phyloP scores from a whole-genome alignment of 2,329 filamentous ascomycete genomes.

The Nothopassalora personata region DNA sequence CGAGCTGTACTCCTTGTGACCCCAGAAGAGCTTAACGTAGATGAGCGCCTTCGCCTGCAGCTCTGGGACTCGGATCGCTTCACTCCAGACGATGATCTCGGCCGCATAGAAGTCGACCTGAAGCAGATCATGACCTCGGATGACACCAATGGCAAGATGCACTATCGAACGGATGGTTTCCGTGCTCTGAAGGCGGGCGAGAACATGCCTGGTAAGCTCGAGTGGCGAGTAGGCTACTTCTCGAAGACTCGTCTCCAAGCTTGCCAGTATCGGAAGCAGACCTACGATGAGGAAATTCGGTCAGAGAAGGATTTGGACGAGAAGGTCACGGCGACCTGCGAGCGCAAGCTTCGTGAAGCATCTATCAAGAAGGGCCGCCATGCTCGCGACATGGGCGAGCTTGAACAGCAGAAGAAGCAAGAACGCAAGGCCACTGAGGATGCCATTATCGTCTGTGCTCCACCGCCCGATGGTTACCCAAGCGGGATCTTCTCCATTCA shows the following conservation, averaged over 20 bases:
- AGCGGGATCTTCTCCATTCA: conserved; percentile 66
- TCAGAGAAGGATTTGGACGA: conserved; percentile 55
- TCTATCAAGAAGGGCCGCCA: conserved; percentile 49
- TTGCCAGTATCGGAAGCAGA: conserved; percentile 58
- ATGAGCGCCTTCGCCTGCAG: conserved; percentile 59
- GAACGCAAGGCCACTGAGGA: conserved; percentile 56
- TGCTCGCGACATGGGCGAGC: conserved; percentile 43
- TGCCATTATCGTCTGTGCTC: conserved; percentile 62
- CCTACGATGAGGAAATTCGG: conserved; percentile 53
- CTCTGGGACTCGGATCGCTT: conserved; percentile 71
- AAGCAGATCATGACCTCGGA: conserved; percentile 58
- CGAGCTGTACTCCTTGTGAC: conserved; percentile 64
- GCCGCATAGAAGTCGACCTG: conserved; percentile 64
- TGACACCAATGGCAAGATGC: conserved; percentile 57
- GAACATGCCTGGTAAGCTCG: conserved; percentile 62
- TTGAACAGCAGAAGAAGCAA: conserved; percentile 63
- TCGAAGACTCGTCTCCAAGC: conserved; percentile 60
- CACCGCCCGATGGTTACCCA: conserved; percentile 56
- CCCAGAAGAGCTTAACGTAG: conserved; percentile 65
- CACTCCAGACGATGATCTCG: conserved; percentile 68
- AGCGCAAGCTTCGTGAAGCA: conserved; percentile 62
- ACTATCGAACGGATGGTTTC: conserved; percentile 60
- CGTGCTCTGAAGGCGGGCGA: conserved; percentile 60
- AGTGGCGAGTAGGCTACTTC: conserved; percentile 68
- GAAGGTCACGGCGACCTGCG: conserved; percentile 50